Conservation (phyloP, 768 basidiomycete genomes). For the Boletus subcaerulescens region DNA sequence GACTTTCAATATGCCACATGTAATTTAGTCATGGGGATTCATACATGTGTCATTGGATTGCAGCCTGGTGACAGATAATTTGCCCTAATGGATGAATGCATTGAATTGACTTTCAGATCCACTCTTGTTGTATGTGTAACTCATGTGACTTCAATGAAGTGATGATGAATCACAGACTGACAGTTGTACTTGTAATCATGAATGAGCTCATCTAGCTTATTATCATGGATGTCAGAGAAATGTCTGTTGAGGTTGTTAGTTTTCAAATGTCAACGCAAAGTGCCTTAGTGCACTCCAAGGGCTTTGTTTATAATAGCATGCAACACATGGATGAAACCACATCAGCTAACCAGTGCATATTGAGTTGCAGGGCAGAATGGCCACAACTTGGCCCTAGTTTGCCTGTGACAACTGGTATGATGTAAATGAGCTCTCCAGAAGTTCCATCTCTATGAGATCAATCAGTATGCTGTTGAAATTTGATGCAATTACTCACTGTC, state of each 20-base stretch:
- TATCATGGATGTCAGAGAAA: background rate
- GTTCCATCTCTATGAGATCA: no score
- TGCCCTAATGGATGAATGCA: conserved; percentile 7
- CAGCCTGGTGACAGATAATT: background rate
- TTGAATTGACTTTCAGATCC: conserved; percentile 5
- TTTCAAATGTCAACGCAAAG: background rate
- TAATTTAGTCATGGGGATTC: conserved; percentile 8
- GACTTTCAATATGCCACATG: conserved; percentile 25
- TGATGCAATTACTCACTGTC: background rate
- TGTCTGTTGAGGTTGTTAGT: background rate
- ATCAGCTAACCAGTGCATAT: background rate
- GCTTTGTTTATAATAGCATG: background rate
- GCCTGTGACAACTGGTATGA: no score
- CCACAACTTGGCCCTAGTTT: background rate
- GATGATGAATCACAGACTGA: conserved; percentile 14
- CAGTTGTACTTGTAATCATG: conserved; percentile 10
- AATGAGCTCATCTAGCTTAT: background rate
- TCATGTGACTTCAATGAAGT: conserved; percentile 12
- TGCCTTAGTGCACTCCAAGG: background rate
- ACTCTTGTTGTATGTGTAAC: conserved; percentile 12
- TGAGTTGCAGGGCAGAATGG: background rate
- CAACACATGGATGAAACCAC: background rate
- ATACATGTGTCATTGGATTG: background rate
- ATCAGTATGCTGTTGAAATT: no score
- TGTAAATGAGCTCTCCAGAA: no score